A percentile compares a stretch with the other conserved stretches of the same genome.
These are phyloP conservation scores for Leccinum cinnamomeum DNA, from an alignment of 1,284 basidiomycete genomes.

Conservation along the genomic window DNA sequence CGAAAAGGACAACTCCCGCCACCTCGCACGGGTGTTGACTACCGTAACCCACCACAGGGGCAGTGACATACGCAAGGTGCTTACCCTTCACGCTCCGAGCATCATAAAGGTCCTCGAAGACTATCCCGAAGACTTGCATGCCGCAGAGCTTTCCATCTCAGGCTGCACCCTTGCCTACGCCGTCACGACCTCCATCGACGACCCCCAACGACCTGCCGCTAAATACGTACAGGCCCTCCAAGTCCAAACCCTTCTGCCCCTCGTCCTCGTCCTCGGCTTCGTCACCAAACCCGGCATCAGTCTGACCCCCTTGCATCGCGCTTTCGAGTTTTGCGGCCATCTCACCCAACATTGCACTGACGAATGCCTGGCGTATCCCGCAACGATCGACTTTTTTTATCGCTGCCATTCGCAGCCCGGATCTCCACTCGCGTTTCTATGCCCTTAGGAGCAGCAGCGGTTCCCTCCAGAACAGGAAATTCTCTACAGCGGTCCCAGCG, in stretches of 20 bases:
- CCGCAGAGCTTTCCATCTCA: constrained; percentile 49
- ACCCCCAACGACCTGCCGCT: constrained; percentile 36
- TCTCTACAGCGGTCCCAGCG: constrained; percentile 43
- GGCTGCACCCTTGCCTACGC: constrained; percentile 49
- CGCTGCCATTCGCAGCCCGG: constrained; percentile 51
- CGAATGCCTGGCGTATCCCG: constrained; percentile 44
- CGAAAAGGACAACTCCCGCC: constrained; percentile 44
- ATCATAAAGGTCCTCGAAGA: constrained; percentile 50
- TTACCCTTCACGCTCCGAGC: constrained; percentile 44
- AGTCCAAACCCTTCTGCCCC: constrained; percentile 44
- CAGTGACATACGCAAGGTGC: constrained; percentile 45
- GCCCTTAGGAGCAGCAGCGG: constrained; percentile 47
- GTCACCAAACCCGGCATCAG: constrained; percentile 47
- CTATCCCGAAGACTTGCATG: constrained; percentile 47
- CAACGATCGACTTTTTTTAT: constrained; percentile 49
- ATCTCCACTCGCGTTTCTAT: constrained; percentile 49
- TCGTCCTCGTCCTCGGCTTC: constrained; percentile 41
- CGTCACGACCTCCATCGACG: constrained; percentile 45
- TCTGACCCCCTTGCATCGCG: constrained; percentile 50
- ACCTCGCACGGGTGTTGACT: constrained; percentile 52
- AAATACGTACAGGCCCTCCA: constrained; percentile 44
- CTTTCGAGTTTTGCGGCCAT: constrained; percentile 45
- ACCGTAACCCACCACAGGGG: constrained; percentile 62
- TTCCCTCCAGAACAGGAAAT: constrained; percentile 43
- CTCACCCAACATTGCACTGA: constrained; percentile 45